Base-by-base conservation (phyloP, 192 early-diverging fungal species). In the Coemansia asiatica region DNA sequence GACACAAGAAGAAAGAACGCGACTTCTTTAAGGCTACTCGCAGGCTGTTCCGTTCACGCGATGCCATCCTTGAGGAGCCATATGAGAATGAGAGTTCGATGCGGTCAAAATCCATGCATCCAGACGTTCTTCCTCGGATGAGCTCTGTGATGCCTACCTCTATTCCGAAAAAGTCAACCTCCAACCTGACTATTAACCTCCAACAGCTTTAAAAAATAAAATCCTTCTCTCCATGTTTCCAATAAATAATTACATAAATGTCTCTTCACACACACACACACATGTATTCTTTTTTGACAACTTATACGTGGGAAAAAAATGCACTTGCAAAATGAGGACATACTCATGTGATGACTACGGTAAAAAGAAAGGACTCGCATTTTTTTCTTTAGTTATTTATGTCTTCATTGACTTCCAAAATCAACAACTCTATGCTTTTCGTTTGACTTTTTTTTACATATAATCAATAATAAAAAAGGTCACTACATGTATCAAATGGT, bases 141-240 rank as follows among this genome's bases (percentile, higher is more conserved):
- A 66, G 46, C 56, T 66, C 64, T 8, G 64, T 60, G 38, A 27
- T 47, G 25, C 48, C 59, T 13, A 13, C 36, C 38, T 48, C 38
- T 19, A 7, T 48, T 19, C 46, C 64, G 23, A 47, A 19, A 15
- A 31, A 31, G 19, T 69, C 73, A 2, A 53, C 51, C n/a, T 75
- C 74, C 18, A 69, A 64, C 6, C 67, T 61, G 19, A 69, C 74
- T 19, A 75, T 75, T 18, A 48, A 75, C 16, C 61, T 75, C 4
- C 62, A 75, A 46, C 68, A 75, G 38, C 22, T 60, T 4, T 38
- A 58, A 22, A 38, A 40, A 58, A 27, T 21, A 40, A 38, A 33
- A 16, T 68, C 27, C 63, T 67, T 19, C 28, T 64, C 15, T 51
- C 28, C 33, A 0, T 36, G 36, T 47, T n/a, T 9, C 12, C 21